Percentiles rank a stretch among this genome's conserved stretches.
Evolutionary conservation across 2,329 filamentous ascomycete genomes (phyloP).

Genomic region (Dothideomycetes sp.): DNA sequence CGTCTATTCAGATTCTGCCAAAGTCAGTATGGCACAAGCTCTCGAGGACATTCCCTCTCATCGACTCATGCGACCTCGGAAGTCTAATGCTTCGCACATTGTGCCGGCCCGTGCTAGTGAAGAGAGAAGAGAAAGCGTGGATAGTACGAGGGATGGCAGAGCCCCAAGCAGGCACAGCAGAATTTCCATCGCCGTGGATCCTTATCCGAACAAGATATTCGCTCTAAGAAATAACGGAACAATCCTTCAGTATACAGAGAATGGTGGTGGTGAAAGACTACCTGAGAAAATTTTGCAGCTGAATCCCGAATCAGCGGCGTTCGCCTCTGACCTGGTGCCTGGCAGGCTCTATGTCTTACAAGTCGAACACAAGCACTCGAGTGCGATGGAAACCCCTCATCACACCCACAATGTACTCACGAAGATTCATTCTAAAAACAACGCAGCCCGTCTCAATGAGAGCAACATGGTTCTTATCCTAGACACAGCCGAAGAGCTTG

Average conservation of each 20-base stretch:
- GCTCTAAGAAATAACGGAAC: slow-evolving; percentile 62
- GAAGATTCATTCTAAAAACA: slow-evolving; percentile 51
- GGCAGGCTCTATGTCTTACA: slow-evolving; percentile 74
- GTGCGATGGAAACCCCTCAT: background rate
- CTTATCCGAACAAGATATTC: slow-evolving; percentile 51
- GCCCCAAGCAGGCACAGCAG: background rate
- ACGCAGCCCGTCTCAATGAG: slow-evolving; percentile 46
- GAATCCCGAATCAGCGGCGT: slow-evolving; percentile 66
- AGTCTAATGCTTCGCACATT: slow-evolving; percentile 9
- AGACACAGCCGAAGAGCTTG: slow-evolving; percentile 64
- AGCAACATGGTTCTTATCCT: slow-evolving; percentile 64
- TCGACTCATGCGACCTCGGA: slow-evolving; percentile 3
- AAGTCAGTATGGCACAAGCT: slow-evolving; percentile 8
- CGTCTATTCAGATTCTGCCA: slow-evolving; percentile 9
- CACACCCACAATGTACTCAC: slow-evolving; percentile 26
- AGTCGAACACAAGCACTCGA: slow-evolving; percentile 46
- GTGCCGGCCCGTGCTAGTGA: slow-evolving; percentile 3
- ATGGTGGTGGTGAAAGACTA: slow-evolving; percentile 59
- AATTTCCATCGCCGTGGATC: slow-evolving; percentile 3
- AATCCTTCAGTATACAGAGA: slow-evolving; percentile 63
- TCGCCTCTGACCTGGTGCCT: slow-evolving; percentile 70
- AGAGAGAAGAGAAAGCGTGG: slow-evolving; percentile 10
- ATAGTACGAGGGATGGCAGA: slow-evolving; percentile 3
- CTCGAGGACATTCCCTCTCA: slow-evolving; percentile 1
- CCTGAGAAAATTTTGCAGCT: slow-evolving; percentile 68